Evolutionary conservation across 331 rosid genomes (phyloP), one percentile per base, ranked within the genome.

Genomic region (Rosa hybrid): DNA sequence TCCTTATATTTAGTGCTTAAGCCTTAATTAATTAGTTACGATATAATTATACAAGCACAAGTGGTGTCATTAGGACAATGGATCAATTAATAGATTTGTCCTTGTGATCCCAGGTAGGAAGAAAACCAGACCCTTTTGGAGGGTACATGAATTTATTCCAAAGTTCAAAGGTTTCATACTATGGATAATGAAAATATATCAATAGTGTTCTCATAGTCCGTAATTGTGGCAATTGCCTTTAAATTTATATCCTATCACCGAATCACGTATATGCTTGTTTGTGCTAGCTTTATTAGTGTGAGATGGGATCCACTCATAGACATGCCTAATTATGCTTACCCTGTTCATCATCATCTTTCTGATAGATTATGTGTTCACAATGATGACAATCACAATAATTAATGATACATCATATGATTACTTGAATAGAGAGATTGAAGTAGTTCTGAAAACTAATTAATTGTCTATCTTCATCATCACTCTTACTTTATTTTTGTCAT

Each of bases 71-170:
- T 77, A 20, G 80, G 41, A 34, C 62, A 48, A 46, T 50, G 59
- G 13, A 77, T 51, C 67, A 59, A 60, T 6, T 64, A 30, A 12
- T 79, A 27, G 12, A 65, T 67, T 5, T 80, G 78, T 73, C 79
- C 48, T 73, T 56, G 68, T 23, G 79, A 80, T 80, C 74, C 79
- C 79, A 39, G 68, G 63, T 53, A 63, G 74, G 78, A 73, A 73
- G 74, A 64, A 64, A 72, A 72, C 83, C 65, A 64, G 49, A 62
- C 48, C 68, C 68, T 25, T 21, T 23, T 23, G 71, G 34, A 76
- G 79, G 79, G 57, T 20, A 75, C 71, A 76, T 14, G 14, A 6
- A 21, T 23, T 44, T 0, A 59, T 18, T 60, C 57, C 41, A 44
- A 39, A 45, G 27, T 76, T 25, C 48, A 63, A 76, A 45, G 62